Base-by-base conservation (phyloP, 2,329 filamentous ascomycete species). In the Chrysoporthe puriensis region DNA sequence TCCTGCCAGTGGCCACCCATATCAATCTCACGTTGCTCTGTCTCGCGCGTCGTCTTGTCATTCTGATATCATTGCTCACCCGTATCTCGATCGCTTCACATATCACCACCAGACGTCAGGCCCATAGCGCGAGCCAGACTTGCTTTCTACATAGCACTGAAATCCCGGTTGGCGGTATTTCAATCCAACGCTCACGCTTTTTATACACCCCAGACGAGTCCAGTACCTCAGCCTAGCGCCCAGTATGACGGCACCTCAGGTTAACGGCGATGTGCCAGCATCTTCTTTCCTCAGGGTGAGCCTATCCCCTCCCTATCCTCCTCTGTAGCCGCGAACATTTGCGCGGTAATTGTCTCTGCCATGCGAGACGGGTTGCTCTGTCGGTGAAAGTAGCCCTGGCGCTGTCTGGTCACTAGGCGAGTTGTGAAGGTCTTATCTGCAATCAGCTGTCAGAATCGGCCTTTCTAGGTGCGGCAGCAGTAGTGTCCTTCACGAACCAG, bases 221-320 rank as follows among this genome's bases (percentile, higher is more conserved):
- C 26, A 34, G 54, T 3, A 57, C 34, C n/a, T 40, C 16, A 60
- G 36, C 34, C 6, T 44, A 60, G 40, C 40, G 6, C n/a, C 44
- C 62, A 72, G 66, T 42, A 80, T 80, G 79, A 68, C 74, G 54
- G 66, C 74, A 67, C 69, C 74, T 50, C 83, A 85, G 73, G 82
- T 86, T 68, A 86, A 86, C 74, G 84, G 84, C 75, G 83, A 86
- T 68, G 76, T 82, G 65, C 76, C 78, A 50, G 78, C 77, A 72
- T 87, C 84, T 61, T 83, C 82, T 66, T 85, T 85, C 74, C 64
- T 86, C 66, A 79, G 83, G 75, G 84, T 86, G 80, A 48, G 78
- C 69, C 14, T n/a, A 32, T 16, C 7, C 26, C 32, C n/a, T 46
- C 16, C 26, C 34, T 7, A n/a, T 44, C n/a, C 21, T 3, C 2